Evolutionary conservation across 345 rosid species (phyloP).

Genomic region (Populus simonii): DNA sequence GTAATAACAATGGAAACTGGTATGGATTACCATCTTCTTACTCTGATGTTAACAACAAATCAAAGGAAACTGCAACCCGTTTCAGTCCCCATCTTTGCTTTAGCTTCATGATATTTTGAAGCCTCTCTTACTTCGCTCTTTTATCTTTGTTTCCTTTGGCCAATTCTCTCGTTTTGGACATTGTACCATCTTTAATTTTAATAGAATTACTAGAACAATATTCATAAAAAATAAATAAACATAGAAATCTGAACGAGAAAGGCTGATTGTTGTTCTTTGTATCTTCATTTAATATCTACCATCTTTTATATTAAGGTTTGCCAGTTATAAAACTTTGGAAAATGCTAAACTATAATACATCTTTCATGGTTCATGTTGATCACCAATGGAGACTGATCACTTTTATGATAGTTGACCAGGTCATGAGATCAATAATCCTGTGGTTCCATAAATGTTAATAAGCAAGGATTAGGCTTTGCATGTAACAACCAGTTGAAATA

Average conservation of each 20-base stretch:
- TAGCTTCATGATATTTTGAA: background rate
- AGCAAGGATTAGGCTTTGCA: background rate
- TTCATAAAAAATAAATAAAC: background rate
- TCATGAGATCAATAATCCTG: background rate
- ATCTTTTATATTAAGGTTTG: background rate
- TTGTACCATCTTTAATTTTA: background rate
- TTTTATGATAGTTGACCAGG: background rate
- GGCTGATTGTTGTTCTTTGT: background rate
- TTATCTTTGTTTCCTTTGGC: background rate
- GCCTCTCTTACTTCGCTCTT: background rate
- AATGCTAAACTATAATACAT: background rate
- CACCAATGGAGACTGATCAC: background rate
- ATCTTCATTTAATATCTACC: background rate
- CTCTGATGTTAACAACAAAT: background rate
- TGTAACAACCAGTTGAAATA: background rate
- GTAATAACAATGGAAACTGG: background rate
- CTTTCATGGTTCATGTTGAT: background rate
- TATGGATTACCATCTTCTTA: background rate
- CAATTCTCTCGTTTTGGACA: too few species aligned
- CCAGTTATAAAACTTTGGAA: background rate
- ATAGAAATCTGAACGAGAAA: background rate
- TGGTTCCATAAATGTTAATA: too few species aligned
- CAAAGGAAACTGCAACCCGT: background rate
- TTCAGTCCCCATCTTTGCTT: background rate
- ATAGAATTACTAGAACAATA: background rate